phyloP scores from a whole-genome alignment of 2,329 filamentous ascomycete genomes.

The Ophiostoma pallidulum region DNA sequence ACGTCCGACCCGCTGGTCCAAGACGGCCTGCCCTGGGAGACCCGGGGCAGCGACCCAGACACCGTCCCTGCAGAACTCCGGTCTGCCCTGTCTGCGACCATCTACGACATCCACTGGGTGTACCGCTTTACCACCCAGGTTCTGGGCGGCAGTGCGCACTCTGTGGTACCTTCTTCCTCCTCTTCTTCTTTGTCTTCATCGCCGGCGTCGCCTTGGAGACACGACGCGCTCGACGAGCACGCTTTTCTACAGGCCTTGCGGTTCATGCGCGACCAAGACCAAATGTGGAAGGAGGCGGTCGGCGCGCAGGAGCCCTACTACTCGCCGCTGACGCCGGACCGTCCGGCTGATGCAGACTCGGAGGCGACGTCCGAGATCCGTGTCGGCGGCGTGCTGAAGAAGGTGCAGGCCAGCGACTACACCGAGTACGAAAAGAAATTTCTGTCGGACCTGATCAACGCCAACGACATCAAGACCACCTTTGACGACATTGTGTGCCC shows the following conservation, averaged over 20 bases:
- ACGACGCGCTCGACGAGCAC: constrained; percentile 10
- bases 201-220: background rate
- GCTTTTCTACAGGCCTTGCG: constrained; percentile 20
- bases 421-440: constrained; percentile 77
- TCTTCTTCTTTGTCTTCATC: no score
- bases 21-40: constrained; percentile 5
- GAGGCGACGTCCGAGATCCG: constrained; percentile 2
- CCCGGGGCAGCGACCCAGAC: background rate
- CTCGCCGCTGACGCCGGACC: constrained; percentile 16
- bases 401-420: constrained; percentile 17
- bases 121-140: constrained; percentile 24
- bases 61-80: background rate
- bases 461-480: constrained; percentile 72
- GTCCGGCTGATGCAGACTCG: background rate
- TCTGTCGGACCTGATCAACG: constrained; percentile 70
- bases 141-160: constrained; percentile 16
- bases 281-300: constrained; percentile 19
- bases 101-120: constrained; percentile 26
- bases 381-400: constrained; percentile 4
- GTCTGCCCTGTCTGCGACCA: constrained; percentile 10
- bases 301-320: constrained; percentile 21
- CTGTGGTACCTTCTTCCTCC: background rate
- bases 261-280: constrained; percentile 20
- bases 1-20: constrained; percentile 19
- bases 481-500: constrained; percentile 83